Conservation (phyloP, 495 filamentous ascomycete genomes). For the Aspergillus nidulans region DNA sequence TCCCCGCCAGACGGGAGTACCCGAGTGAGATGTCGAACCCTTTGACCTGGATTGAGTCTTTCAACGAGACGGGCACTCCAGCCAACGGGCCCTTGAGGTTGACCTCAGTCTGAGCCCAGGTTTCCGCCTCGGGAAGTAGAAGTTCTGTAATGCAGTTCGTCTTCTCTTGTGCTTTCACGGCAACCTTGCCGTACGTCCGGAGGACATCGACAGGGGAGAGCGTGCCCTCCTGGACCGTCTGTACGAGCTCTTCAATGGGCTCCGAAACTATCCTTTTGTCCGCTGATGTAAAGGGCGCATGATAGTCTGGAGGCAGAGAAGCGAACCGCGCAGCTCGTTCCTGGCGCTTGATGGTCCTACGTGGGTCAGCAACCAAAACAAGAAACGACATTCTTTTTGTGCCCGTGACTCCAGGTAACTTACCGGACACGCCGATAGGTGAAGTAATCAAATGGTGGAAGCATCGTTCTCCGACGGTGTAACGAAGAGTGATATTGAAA, state of each 20-base stretch:
- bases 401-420: slow-evolving; percentile 12
- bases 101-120: slow-evolving; percentile 65
- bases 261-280: slow-evolving; percentile 66
- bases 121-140: slow-evolving; percentile 72
- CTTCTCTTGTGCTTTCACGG: slow-evolving; percentile 75
- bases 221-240: slow-evolving; percentile 66
- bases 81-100: slow-evolving; percentile 82
- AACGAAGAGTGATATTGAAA: neutral
- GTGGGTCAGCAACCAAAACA: neutral
- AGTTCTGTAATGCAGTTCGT: slow-evolving; percentile 94
- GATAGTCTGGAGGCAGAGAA: slow-evolving; percentile 62
- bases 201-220: slow-evolving; percentile 70
- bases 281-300: slow-evolving; percentile 49
- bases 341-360: slow-evolving; percentile 73
- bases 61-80: slow-evolving; percentile 83
- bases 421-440: slow-evolving; percentile 53
- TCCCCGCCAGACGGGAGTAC: slow-evolving; percentile 67
- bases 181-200: slow-evolving; percentile 84
- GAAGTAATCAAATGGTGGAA: slow-evolving; percentile 58
- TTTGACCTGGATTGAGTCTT: slow-evolving; percentile 79
- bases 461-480: slow-evolving; percentile 23
- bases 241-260: slow-evolving; percentile 72
- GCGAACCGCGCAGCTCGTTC: slow-evolving; percentile 67
- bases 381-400: too few species aligned
- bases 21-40: slow-evolving; percentile 87